Percentiles rank a stretch among this genome's conserved stretches.
phyloP scores from a whole-genome alignment of 2,329 filamentous ascomycete genomes.

The Talaromyces sp. region DNA sequence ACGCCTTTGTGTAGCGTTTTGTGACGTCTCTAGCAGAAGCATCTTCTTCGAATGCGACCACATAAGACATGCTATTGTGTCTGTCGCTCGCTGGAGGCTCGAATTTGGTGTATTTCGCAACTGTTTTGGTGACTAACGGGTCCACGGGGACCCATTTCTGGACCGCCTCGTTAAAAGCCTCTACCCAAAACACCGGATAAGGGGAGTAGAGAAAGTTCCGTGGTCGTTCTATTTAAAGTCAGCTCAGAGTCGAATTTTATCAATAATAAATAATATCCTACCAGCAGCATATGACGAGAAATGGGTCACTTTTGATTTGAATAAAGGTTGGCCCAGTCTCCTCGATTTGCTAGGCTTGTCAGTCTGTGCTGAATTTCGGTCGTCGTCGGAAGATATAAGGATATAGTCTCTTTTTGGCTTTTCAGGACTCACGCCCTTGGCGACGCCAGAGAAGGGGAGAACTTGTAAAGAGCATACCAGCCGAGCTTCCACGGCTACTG shows the following conservation, averaged over 20 bases:
- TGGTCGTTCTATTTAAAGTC: constrained; percentile 13
- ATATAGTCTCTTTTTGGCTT: constrained; percentile 35
- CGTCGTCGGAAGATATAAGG: constrained; percentile 31
- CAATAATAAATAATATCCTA: constrained; percentile 10
- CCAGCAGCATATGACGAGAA: constrained; percentile 15
- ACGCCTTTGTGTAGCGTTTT: constrained; percentile 77
- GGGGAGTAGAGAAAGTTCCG: constrained; percentile 43
- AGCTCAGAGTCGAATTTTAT: neutral
- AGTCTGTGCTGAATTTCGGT: constrained; percentile 13
- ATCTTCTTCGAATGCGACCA: constrained; percentile 77
- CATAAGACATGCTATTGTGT: constrained; percentile 75
- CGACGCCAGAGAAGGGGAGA: constrained; percentile 58
- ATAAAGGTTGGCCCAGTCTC: constrained; percentile 33
- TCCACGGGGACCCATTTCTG: constrained; percentile 93
- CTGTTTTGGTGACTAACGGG: constrained; percentile 71
- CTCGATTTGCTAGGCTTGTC: constrained; percentile 17
- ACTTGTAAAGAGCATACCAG: constrained; percentile 88
- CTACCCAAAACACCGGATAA: constrained; percentile 89
- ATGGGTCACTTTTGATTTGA: constrained; percentile 16
- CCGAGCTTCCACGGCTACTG: constrained; percentile 73
- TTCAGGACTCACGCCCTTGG: constrained; percentile 38
- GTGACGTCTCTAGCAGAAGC: constrained; percentile 79
- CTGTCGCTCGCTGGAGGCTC: constrained; percentile 77
- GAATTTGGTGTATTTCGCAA: constrained; percentile 68
- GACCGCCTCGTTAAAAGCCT: constrained; percentile 76